A percentile compares a stretch with the other conserved stretches of the same genome.
These are phyloP conservation scores for Isabelozyma heimii DNA, from an alignment of 805 yeast genomes.

Conservation along the genomic window DNA sequence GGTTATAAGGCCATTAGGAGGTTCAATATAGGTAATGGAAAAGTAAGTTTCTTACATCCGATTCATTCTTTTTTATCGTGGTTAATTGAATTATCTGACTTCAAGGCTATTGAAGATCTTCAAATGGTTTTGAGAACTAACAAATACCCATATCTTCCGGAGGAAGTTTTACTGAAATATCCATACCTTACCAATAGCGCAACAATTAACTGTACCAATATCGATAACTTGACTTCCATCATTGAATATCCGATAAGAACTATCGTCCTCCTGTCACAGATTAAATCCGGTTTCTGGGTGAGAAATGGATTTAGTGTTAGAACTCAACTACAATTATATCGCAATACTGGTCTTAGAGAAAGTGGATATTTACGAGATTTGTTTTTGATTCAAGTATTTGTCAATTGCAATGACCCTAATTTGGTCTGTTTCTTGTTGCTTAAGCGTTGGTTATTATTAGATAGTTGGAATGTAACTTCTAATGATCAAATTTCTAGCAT, in stretches of 20 bases:
- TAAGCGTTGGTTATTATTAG: conserved; percentile 64
- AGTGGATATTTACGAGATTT: conserved; percentile 79
- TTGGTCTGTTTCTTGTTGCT: conserved; percentile 55
- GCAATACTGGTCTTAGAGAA: conserved; percentile 76
- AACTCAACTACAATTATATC: conserved; percentile 76
- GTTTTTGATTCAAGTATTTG: conserved; percentile 65
- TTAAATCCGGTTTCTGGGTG: conserved; percentile 90
- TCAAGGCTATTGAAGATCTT: conserved; percentile 20
- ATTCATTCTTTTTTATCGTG: conserved; percentile 71
- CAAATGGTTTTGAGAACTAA: conserved; percentile 14
- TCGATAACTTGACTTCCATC: conserved; percentile 23
- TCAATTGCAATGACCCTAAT: conserved; percentile 50
- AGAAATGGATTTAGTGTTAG: conserved; percentile 84
- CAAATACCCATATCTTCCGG: background rate
- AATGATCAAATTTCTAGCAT: conserved; percentile 5
- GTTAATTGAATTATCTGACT: conserved; percentile 55
- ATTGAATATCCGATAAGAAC: conserved; percentile 79
- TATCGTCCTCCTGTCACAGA: conserved; percentile 75
- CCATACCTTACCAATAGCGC: conserved; percentile 8
- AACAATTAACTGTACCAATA: background rate
- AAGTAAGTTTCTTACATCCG: conserved; percentile 76
- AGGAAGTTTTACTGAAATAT: conserved; percentile 1
- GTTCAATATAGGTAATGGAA: conserved; percentile 32
- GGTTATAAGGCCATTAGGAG: conserved; percentile 19
- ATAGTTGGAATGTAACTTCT: conserved; percentile 20